Percentiles rank a stretch among this genome's conserved stretches.
These are phyloP conservation scores for Xylaria flabelliformis DNA, from an alignment of 495 filamentous ascomycete species.

Conservation along the genomic window DNA sequence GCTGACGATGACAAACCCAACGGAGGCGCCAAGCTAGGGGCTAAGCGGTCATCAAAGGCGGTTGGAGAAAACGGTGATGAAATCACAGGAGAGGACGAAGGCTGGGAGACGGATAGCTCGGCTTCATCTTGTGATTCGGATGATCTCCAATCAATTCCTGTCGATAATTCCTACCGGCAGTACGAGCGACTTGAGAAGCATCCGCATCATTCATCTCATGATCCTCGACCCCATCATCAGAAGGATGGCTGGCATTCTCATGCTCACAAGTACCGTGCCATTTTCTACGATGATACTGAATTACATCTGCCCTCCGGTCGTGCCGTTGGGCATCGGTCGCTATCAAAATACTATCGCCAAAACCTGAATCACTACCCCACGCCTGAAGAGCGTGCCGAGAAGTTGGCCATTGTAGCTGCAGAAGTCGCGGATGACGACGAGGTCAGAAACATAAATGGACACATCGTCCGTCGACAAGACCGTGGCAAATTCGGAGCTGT, in stretches of 20 bases:
- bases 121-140: conserved; percentile 81
- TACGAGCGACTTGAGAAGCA: conserved; percentile 66
- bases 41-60: conserved; percentile 54
- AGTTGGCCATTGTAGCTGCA: conserved; percentile 59
- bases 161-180: conserved; percentile 66
- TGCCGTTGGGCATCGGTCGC: conserved; percentile 87
- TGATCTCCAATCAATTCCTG: conserved; percentile 73
- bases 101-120: conserved; percentile 93
- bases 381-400: conserved; percentile 67
- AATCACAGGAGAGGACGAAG: conserved; percentile 63
- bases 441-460: conserved; percentile 36
- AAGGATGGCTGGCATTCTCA: conserved; percentile 77
- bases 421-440: conserved; percentile 42
- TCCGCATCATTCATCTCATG: conserved; percentile 69
- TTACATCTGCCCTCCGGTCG: conserved; percentile 91
- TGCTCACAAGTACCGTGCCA: conserved; percentile 69
- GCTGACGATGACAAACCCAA: conserved; percentile 55
- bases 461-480: conserved; percentile 48
- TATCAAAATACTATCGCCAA: conserved; percentile 87
- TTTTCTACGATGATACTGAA: conserved; percentile 90
- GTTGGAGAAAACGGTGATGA: conserved; percentile 56
- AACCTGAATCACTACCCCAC: conserved; percentile 85
- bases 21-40: conserved; percentile 66
- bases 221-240: conserved; percentile 69
- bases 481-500: conserved; percentile 62